A percentile compares a stretch with the other conserved stretches of the same genome.
These are phyloP conservation scores for Pseudonitzschia multistriata DNA, from an alignment of 108 stramenopile genomes.

Conservation along the genomic window DNA sequence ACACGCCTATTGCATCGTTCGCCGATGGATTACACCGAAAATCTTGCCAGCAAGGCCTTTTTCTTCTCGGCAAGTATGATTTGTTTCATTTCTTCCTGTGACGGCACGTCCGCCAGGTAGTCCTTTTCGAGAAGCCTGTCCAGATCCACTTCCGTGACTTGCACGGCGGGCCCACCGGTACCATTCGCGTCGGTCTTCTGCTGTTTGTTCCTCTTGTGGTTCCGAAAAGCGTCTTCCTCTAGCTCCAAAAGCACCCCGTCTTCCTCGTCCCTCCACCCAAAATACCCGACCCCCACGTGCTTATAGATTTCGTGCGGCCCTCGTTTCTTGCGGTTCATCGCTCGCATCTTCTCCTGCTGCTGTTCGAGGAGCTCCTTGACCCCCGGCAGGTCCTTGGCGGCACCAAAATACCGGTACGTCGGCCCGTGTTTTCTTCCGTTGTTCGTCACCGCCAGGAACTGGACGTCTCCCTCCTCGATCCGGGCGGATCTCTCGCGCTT, in stretches of 20 bases:
- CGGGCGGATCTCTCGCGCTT: conserved; percentile 64
- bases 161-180: conserved; percentile 11
- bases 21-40: conserved; percentile 16
- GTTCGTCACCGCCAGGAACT: conserved; percentile 8
- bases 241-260: conserved; percentile 83
- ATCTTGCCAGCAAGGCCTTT: conserved; percentile 61
- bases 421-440: conserved; percentile 40
- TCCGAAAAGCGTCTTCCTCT: conserved; percentile 60
- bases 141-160: conserved; percentile 1
- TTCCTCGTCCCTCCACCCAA: conserved; percentile 92
- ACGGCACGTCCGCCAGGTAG: conserved; percentile 48
- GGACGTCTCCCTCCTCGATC: conserved; percentile 59
- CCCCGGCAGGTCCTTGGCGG: conserved; percentile 92
- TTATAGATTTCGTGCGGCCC: conserved; percentile 73
- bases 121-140: conserved; percentile 23
- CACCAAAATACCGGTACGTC: conserved; percentile 93
- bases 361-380: conserved; percentile 88
- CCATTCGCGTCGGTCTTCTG: conserved; percentile 5
- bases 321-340: conserved; percentile 48
- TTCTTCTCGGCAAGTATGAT: conserved; percentile 76
- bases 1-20: background rate
- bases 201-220: conserved; percentile 30
- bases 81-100: conserved; percentile 61
- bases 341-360: conserved; percentile 59
- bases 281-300: conserved; percentile 87